Base-by-base conservation (phyloP, 73 alveolate species). In the Symbiodinium natans region DNA sequence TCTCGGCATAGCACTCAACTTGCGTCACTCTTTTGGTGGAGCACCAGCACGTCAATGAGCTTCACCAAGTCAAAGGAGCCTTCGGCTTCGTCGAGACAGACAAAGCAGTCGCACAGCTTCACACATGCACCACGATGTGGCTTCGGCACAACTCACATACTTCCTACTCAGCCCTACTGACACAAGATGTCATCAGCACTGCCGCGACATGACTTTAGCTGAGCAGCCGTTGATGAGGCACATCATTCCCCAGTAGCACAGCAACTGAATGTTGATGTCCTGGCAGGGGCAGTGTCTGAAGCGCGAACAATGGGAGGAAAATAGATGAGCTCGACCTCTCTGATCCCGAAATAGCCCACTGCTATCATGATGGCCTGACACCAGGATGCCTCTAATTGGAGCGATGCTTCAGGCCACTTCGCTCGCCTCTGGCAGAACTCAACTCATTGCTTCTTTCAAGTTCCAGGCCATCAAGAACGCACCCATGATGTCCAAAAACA, bases 181-280 rank as follows among this genome's bases (percentile, higher is more conserved):
- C 75, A 56, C 17, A 21, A 21, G 31, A 56, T 13, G 13, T 15
- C 74, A 15, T 54, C 29, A 54, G 75, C 17, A 56, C 75, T 56
- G 31, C 75, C 27, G n/a, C n/a, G n/a, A 56, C 36, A 38, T 8
- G 19, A n/a, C 23, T 43, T 29, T 48, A 41, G 36, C 89, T 3
- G 31, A 33, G 88, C 80, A 19, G 85, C 97, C 97, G 25, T 90
- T 90, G 88, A 90, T 90, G 54, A 90, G 48, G 97, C 97, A 90
- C 97, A 90, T 90, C 80, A 90, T 41, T 52, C 97, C 97, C 97
- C 97, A 90, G 27, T 90, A 90, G 97, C 97, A 90, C 8, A 90
- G 97, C 34, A 71, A 74, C 89, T 71, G 97, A 33, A 90, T 63
- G 75, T 89, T 89, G 85, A 87, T 54, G 15, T 87, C 94, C 94